Evolutionary conservation across 306 rosid species (phyloP), one percentile per base, ranked within the genome.

Genomic region (Spatholobus suberectus): DNA sequence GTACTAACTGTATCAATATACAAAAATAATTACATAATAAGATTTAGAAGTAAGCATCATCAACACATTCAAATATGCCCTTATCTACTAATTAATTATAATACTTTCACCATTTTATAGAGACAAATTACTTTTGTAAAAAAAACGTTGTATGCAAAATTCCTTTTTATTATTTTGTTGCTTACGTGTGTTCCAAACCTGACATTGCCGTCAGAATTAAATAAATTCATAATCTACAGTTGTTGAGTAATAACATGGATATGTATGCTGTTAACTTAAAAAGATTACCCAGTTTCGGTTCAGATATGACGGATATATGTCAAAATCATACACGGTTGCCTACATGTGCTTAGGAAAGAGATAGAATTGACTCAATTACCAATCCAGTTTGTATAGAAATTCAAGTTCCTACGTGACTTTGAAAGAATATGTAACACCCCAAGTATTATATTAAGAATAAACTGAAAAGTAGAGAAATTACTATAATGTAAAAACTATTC

Each of bases 271-370:
- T 27, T 47, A 38, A 67, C 29, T 11, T 62, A 44, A 44, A 38
- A 76, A 9, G 41, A 5, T 20, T 26, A 5, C 34, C 46, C n/a
- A 61, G 20, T 41, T 76, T 27, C 10, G 15, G 24, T 18, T n/a
- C 8, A 75, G 37, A 77, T 65, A 47, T 7, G 38, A 70, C 27
- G 38, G 73, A 65, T 62, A 65, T 35, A 34, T 44, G 82, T 77
- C 82, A 77, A 65, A 47, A 52, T 77, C 82, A 47, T 47, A 32
- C 57, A 32, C 8, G 73, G 29, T 58, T 76, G 58, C 61, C 21
- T 46, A 10, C 59, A 44, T 4, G 10, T 62, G 35, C 81, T 10
- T 18, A 62, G 5, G 80, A 77, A 46, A 77, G 46, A 27, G 73
- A 77, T 47, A 0, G n/a, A 77, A 77, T 65, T 34, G 38, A 63